Base-by-base conservation (phyloP, 495 filamentous ascomycete species). In the Talaromyces thailandensis region DNA sequence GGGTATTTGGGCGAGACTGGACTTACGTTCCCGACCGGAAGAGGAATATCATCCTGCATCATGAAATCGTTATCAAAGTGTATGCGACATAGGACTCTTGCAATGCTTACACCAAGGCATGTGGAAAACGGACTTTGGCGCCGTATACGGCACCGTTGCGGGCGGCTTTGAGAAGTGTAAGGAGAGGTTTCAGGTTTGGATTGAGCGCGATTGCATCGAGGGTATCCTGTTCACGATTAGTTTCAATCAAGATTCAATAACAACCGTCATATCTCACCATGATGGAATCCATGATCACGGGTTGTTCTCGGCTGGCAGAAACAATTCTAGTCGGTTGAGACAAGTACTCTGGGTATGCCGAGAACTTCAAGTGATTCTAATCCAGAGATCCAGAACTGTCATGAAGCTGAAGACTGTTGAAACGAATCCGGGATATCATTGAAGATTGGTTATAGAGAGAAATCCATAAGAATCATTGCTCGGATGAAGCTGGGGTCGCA, bases 111-210 rank as follows among this genome's bases (percentile, higher is more conserved):
- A 98, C 94, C 63, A 98, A 83, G 58, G 94, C 94, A 78, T 98
- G 94, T 67, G 94, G 94, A 80, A 98, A 97, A 65, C 94, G 92
- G 73, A 99, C 91, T 84, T 98, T 99, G 67, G 92, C 86, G 28
- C 94, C 94, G 77, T 98, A 99, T 63, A 97, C 91, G 64, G 92
- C 85, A 73, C 94, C 94, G 88, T 98, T 99, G 73, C 94, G 92
- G 56, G 92, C 86, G 64, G 83, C 90, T 79, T 99, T 99, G 68
- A 93, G 63, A 65, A 99, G 79, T 26, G 89, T 81, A 28, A 99
- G 84, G 58, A 91, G 68, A 66, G 91, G 90, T 62, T 91, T 88
- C 73, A 96, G 88, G 64, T 84, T 77, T 3, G 93, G 91, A 72
- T 98, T 84, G 40, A 93, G 86, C 62, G 96, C 75, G 55, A 93